Conservation (phyloP, 208 protist genomes). For the Porcisia hertigi region DNA sequence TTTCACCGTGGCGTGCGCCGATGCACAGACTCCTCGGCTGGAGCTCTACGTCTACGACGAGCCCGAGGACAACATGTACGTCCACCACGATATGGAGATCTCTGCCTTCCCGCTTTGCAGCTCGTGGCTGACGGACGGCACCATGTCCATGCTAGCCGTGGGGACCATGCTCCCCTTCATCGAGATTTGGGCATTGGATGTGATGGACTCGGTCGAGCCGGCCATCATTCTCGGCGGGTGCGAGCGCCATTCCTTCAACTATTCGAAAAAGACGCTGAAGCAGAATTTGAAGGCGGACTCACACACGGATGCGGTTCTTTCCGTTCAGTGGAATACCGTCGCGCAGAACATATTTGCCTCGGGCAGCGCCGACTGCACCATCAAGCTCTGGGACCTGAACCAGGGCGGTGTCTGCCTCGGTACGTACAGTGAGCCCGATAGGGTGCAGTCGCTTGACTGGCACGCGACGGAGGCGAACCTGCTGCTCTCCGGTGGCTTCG, state of each 20-base stretch:
- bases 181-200: constrained; percentile 97
- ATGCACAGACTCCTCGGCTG: constrained; percentile 76
- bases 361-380: constrained; percentile 94
- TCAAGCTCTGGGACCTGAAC: constrained; percentile 97
- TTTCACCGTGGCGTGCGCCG: constrained; percentile 66
- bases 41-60: constrained; percentile 97
- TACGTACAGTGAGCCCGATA: constrained; percentile 92
- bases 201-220: constrained; percentile 95
- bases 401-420: constrained; percentile 71
- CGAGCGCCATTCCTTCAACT: constrained; percentile 70
- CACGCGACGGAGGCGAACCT: constrained; percentile 82
- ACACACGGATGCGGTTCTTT: constrained; percentile 96
- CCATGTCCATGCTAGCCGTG: constrained; percentile 94
- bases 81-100: constrained; percentile 97
- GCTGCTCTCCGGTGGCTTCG: constrained; percentile 89
- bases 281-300: constrained; percentile 61
- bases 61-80: constrained; percentile 93
- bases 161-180: constrained; percentile 97
- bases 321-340: constrained; percentile 93
- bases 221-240: constrained; percentile 89
- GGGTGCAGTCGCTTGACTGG: constrained; percentile 92
- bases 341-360: constrained; percentile 93
- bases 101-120: constrained; percentile 93
- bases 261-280: constrained; percentile 65
- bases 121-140: constrained; percentile 93